Evolutionary conservation across 768 basidiomycete species (phyloP).

Genomic region (Hypholoma sublateritium): DNA sequence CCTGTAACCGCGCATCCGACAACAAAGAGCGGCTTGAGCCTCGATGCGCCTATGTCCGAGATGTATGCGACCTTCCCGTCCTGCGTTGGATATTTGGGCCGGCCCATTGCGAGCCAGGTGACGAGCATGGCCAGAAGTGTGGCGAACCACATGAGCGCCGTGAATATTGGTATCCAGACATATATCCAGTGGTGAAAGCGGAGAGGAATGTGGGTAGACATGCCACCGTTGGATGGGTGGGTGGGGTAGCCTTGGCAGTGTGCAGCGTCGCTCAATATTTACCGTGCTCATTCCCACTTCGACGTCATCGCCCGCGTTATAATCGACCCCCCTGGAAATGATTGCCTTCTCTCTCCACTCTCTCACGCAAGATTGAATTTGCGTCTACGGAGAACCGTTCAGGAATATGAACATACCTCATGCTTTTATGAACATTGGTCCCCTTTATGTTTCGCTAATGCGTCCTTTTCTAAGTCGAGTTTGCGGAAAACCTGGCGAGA

Average conservation of each 20-base stretch:
- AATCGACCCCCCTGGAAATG: no score
- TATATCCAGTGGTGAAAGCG: constrained; percentile 55
- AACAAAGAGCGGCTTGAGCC: constrained; percentile 76
- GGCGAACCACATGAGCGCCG: constrained; percentile 65
- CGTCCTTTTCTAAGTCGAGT: no score
- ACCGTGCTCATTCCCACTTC: no score
- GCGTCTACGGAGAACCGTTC: no score
- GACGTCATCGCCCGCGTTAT: no score
- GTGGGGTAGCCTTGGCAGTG: background rate
- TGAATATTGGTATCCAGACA: constrained; percentile 62
- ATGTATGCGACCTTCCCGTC: constrained; percentile 68
- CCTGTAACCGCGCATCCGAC: constrained; percentile 64
- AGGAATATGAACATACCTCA: no score
- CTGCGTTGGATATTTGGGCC: constrained; percentile 56
- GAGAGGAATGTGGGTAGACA: constrained; percentile 15
- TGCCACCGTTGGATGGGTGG: background rate
- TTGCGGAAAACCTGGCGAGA: no score
- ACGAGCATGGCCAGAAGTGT: constrained; percentile 71
- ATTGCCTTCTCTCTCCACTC: no score
- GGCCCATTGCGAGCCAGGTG: constrained; percentile 67
- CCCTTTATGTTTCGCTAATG: no score
- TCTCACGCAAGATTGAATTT: no score
- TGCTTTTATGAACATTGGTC: no score
- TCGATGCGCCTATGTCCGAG: constrained; percentile 73
- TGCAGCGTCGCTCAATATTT: background rate